A percentile compares a stretch with the other conserved stretches of the same genome.
Evolutionary conservation across 257 asterid genomes (phyloP).

Genomic region (Anisodus acutangulus): DNA sequence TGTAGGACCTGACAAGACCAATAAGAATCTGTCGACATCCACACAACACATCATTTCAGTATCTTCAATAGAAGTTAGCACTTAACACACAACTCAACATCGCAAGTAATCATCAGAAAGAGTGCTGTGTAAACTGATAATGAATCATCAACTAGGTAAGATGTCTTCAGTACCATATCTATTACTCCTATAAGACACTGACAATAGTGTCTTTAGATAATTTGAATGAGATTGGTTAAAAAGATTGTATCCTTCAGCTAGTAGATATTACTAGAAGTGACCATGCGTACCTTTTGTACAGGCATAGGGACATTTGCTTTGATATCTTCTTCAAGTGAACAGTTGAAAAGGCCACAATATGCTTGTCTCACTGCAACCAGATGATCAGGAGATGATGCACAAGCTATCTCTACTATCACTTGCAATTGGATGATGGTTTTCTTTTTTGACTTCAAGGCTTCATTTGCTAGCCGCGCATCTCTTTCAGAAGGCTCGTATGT

Average conservation of each 20-base stretch:
- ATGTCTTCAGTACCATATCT: background rate
- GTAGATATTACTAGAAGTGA: background rate
- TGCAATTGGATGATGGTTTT: no score
- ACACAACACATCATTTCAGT: conserved; percentile 7
- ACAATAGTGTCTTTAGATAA: background rate
- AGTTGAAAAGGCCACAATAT: no score
- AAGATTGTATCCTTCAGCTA: background rate
- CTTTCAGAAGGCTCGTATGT: conserved; percentile 73
- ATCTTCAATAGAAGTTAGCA: background rate
- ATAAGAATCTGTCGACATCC: conserved; percentile 59
- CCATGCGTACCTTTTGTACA: conserved; percentile 57
- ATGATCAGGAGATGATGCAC: no score
- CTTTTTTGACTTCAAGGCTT: conserved; percentile 53
- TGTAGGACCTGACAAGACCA: conserved; percentile 67
- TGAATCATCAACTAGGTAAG: conserved; percentile 20
- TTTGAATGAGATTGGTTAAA: background rate
- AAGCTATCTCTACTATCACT: no score
- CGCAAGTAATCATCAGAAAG: background rate
- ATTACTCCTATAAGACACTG: no score
- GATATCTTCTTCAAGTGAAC: conserved; percentile 68
- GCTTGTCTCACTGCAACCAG: no score
- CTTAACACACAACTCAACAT: background rate
- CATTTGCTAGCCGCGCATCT: conserved; percentile 76
- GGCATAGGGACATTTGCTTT: conserved; percentile 57
- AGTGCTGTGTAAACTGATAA: background rate